These are phyloP conservation scores for Daucus carota DNA, from an alignment of 129 eudicot genomes.

Conservation along the genomic window DH1_v3.0 NC_030386.2:34273501-34274000, in stretches of 20 bases:
- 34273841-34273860: conserved; percentile 54
- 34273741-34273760: conserved; percentile 84
- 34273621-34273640: conserved; percentile 90
- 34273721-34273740: conserved; percentile 96
- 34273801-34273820: conserved; percentile 99
- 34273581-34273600: conserved; percentile 99
- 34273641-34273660: conserved; percentile 98
- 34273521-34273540: conserved; percentile 77
- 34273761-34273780: conserved; percentile 97
- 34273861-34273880: conserved; percentile 72
- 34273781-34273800: conserved; percentile 66
- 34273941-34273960: conserved; percentile 97
- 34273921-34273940: conserved; percentile 93
- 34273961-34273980: conserved; percentile 98
- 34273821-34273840: conserved; percentile 75
- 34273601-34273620: conserved; percentile 97
- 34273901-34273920: conserved; percentile 86
- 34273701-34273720: conserved; percentile 76
- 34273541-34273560: conserved; percentile 96
- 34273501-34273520: conserved; percentile 65
- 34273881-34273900: conserved; percentile 99
- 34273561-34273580: conserved; percentile 99
- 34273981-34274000: conserved; percentile 82
- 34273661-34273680: conserved; percentile 90
- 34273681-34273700: conserved; percentile 88